phyloP scores from a whole-genome alignment of 805 yeast genomes.

The Saccharomycopsis schoenii region DNA sequence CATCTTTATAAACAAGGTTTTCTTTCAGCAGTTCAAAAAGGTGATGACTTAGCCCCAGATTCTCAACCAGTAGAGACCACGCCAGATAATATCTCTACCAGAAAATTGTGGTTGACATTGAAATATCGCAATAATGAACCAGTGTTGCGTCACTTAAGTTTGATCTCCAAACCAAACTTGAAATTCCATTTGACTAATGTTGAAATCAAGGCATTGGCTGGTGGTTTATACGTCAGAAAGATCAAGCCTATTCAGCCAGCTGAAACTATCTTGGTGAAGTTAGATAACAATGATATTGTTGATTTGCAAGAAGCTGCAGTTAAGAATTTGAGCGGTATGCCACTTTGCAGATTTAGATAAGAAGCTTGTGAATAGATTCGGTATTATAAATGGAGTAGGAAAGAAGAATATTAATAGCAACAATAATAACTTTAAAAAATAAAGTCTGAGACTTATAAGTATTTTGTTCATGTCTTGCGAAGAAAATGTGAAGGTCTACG shows the following conservation, averaged over 20 bases:
- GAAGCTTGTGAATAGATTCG: background rate
- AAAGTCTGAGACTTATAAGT: no score
- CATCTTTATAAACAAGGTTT: slow-evolving; percentile 90
- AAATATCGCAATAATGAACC: slow-evolving; percentile 78
- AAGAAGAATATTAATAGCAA: no score
- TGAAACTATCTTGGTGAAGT: slow-evolving; percentile 66
- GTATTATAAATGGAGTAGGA: background rate
- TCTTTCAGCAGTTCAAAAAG: slow-evolving; percentile 72
- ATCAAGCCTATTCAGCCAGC: slow-evolving; percentile 82
- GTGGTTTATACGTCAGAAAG: slow-evolving; percentile 65
- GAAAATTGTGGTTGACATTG: slow-evolving; percentile 86
- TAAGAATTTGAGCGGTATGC: slow-evolving; percentile 62
- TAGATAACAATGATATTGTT: slow-evolving; percentile 38
- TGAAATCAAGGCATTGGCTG: slow-evolving; percentile 64
- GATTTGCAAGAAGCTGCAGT: slow-evolving; percentile 84
- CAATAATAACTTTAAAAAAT: no score
- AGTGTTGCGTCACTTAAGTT: slow-evolving; percentile 58
- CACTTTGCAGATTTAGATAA: slow-evolving; percentile 64
- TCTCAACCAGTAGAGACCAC: slow-evolving; percentile 61
- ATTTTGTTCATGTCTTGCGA: no score
- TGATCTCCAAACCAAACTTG: slow-evolving; percentile 81
- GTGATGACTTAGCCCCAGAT: slow-evolving; percentile 82
- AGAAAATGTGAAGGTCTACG: no score
- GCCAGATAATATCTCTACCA: slow-evolving; percentile 73
- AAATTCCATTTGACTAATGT: slow-evolving; percentile 50